Conservation (phyloP, 2,329 filamentous ascomycete genomes). For the Fusarium algeriense region DNA sequence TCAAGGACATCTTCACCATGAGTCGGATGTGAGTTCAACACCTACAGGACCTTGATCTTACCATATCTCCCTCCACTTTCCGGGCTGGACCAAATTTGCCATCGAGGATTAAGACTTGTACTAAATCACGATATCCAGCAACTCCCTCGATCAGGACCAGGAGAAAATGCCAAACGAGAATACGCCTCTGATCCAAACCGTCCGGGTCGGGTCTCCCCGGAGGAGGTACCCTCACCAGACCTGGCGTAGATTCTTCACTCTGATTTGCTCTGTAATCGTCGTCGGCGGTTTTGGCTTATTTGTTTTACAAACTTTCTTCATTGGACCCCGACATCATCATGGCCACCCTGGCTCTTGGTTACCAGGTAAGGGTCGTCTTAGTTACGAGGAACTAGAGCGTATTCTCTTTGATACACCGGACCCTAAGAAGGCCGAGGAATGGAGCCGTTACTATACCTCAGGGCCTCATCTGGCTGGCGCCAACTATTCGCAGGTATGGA, state of each 20-base stretch:
- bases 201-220: slow-evolving; percentile 65
- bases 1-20: slow-evolving; percentile 34
- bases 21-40: slow-evolving; percentile 42
- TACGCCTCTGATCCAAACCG: slow-evolving; percentile 75
- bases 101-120: slow-evolving; percentile 4
- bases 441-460: slow-evolving; percentile 82
- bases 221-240: slow-evolving; percentile 70
- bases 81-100: slow-evolving; percentile 7
- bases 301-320: slow-evolving; percentile 60
- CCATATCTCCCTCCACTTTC: slow-evolving; percentile 24
- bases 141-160: slow-evolving; percentile 42
- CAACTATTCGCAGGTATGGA: slow-evolving; percentile 75
- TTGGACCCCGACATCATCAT: slow-evolving; percentile 53
- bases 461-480: slow-evolving; percentile 82
- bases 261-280: slow-evolving; percentile 68
- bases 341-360: slow-evolving; percentile 49
- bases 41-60: background rate
- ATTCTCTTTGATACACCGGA: slow-evolving; percentile 71
- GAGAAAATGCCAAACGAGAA: slow-evolving; percentile 63
- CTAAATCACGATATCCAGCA: slow-evolving; percentile 16
- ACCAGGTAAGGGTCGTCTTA: slow-evolving; percentile 45
- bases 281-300: slow-evolving; percentile 64
- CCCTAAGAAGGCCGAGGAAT: slow-evolving; percentile 71
- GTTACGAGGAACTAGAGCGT: slow-evolving; percentile 64
- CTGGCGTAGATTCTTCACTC: slow-evolving; percentile 74